Percentiles rank a stretch among this genome's conserved stretches.
phyloP scores from a whole-genome alignment of 176 grass and related monocot genomes.

The Thalia dealbata region DNA sequence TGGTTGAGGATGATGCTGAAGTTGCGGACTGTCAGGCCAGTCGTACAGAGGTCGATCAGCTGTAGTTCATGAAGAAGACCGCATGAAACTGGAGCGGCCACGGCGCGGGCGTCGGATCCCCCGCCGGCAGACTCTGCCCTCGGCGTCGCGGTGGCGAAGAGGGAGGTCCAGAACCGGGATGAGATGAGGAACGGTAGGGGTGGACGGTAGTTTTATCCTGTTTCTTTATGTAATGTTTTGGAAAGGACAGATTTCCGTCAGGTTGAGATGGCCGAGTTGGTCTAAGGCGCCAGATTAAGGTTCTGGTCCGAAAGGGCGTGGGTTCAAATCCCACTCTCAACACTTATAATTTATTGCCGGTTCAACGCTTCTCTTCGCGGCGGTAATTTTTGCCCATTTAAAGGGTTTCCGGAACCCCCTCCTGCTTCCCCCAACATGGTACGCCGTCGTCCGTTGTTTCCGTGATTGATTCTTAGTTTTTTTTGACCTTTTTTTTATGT shows the following conservation, averaged over 20 bases:
- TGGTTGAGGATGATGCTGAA: constrained; percentile 54
- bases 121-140: not conserved
- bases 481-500: not conserved
- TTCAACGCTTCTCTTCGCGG: too few species aligned
- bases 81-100: constrained; percentile 79
- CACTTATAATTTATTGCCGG: not conserved
- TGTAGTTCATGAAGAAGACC: constrained; percentile 50
- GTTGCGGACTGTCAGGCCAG: constrained; percentile 62
- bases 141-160: not conserved
- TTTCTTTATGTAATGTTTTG: too few species aligned
- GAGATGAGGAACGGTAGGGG: not conserved
- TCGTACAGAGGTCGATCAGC: constrained; percentile 55
- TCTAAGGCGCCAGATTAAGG: constrained; percentile 72
- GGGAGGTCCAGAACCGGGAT: not conserved
- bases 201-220: too few species aligned
- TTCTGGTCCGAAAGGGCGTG: constrained; percentile 73
- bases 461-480: not conserved
- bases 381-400: not conserved
- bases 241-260: too few species aligned
- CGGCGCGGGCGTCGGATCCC: constrained; percentile 19
- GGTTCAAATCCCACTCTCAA: constrained; percentile 96
- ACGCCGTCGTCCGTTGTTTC: not conserved
- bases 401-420: not conserved
- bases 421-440: not conserved
- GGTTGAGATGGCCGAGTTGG: constrained; percentile 59